Base-by-base conservation (phyloP, 78 protist genomes). In the Capsaspora owczarzaki region DNA sequence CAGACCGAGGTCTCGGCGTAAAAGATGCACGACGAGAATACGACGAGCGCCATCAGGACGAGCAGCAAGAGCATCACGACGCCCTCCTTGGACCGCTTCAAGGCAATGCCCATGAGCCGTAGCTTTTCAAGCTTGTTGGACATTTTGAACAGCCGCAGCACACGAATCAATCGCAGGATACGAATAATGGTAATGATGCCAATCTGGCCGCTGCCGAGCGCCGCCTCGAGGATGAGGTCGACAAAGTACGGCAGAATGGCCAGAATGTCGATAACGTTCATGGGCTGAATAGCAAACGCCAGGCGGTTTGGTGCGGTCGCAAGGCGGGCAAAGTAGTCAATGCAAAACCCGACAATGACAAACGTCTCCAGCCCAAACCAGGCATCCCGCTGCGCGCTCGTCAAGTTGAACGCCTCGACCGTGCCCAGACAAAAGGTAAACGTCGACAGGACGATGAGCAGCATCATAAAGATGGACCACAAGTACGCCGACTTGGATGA, bases 121-220 rank as follows among this genome's bases (percentile, higher is more conserved):
- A 84, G 31, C 42, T 80, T 69, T 3, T 12, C 29, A 2, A 31
- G 27, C 47, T 77, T 5, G 79, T 84, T 84, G 76, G 68, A 35
- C 23, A 84, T 56, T 72, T 84, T 84, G 53, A 84, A 42, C 31
- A 84, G 6, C n/a, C 87, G 79, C 35, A 84, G 60, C 38, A 76
- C 76, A 23, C 87, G 56, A 12, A 69, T 49, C 35, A 84, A 63
- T 43, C 87, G 71, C 29, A 84, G 5, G 47, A 84, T 46, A 19
- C 87, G 42, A 0, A 78, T 1, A 14, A 77, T 25, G 33, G 43
- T 82, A 2, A 84, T 2, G 16, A 25, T 27, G 40, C 38, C 41
- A 22, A 53, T 41, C 42, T 29, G 12, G 53, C 49, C 51, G n/a
- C n/a, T n/a, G n/a, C n/a, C n/a, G n/a, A n/a, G n/a, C n/a, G n/a